Base-by-base conservation (phyloP, 345 rosid genomes). In the Odontarrhena argentea region DNA sequence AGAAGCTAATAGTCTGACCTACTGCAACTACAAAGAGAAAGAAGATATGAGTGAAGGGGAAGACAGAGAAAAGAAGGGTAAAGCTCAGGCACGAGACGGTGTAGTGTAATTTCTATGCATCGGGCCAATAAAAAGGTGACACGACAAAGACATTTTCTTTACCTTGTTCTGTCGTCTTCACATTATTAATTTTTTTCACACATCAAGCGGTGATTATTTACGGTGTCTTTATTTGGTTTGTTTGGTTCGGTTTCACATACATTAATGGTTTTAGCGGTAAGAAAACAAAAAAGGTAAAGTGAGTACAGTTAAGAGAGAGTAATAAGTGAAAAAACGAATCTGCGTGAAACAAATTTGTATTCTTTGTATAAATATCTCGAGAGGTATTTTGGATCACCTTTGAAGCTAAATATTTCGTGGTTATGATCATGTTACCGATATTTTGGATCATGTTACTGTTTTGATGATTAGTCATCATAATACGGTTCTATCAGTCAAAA, bases 1-100 rank as follows among this genome's bases (percentile, higher is more conserved):
- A 40, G 40, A 47, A 56, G 51, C 66, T 18, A 48, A 64, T 80
- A 73, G 81, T 72, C 82, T 81, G 77, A 78, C 84, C 78, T 43
- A 75, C 83, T 26, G 56, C 25, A 69, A 59, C 64, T 41, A 53
- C 26, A 42, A 42, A 15, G 63, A 45, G 69, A 73, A 34, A 9
- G 6, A 5, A 32, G 36, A 32, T 4, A 55, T 55, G 74, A 62
- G 76, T 38, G 69, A 43, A 28, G 81, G 74, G 9, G 43, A 5
- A 11, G 60, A 74, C 51, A 26, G 67, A 18, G 8, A 47, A 46
- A 46, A 15, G 32, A 58, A 62, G 32, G 65, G 62, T 22, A 4
- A 45, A n/a, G 40, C 7, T 63, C 74, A 41, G 46, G 18, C 71
- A 41, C 60, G 36, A 69, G 73, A 70, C 8, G 71, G 72, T 73